phyloP scores from a whole-genome alignment of 2,329 filamentous ascomycete species.

The Aspergillus ustus region DNA sequence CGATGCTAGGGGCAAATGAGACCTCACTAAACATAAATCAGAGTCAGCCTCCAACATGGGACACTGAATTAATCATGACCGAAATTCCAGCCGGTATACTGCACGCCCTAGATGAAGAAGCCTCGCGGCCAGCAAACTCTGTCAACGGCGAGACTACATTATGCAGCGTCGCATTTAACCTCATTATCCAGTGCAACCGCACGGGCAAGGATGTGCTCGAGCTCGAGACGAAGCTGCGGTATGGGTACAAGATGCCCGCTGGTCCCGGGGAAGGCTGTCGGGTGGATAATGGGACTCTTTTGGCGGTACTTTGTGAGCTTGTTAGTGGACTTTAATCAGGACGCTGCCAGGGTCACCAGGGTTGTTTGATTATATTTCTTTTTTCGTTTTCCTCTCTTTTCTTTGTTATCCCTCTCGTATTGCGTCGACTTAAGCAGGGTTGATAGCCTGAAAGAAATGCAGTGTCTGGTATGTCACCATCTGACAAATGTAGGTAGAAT shows the following conservation, averaged over 20 bases:
- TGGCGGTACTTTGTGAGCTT: slow-evolving; percentile 8
- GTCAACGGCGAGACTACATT: slow-evolving; percentile 8
- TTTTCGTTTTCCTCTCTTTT: too few relatives aligned
- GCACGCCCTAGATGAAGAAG: neutral
- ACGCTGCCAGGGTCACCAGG: too few relatives aligned
- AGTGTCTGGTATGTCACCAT: too few relatives aligned
- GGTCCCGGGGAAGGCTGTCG: slow-evolving; percentile 4
- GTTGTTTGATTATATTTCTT: too few relatives aligned
- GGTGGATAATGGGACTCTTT: slow-evolving; percentile 2
- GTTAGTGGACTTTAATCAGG: neutral
- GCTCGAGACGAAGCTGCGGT: slow-evolving; percentile 8
- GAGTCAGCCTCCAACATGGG: neutral
- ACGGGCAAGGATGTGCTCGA: slow-evolving; percentile 1
- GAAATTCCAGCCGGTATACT: neutral
- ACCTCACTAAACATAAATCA: neutral
- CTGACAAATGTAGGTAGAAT: too few relatives aligned
- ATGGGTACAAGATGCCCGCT: slow-evolving; percentile 8
- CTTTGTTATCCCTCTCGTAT: too few relatives aligned
- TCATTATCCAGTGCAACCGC: slow-evolving; percentile 10
- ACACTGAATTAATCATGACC: neutral
- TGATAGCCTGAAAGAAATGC: too few relatives aligned
- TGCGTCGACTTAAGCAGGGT: too few relatives aligned
- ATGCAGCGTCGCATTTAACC: slow-evolving; percentile 9
- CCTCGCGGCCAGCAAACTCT: neutral
- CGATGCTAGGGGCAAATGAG: too few relatives aligned